Base-by-base conservation (phyloP, 768 basidiomycete species). In the Serendipita indica region DNA sequence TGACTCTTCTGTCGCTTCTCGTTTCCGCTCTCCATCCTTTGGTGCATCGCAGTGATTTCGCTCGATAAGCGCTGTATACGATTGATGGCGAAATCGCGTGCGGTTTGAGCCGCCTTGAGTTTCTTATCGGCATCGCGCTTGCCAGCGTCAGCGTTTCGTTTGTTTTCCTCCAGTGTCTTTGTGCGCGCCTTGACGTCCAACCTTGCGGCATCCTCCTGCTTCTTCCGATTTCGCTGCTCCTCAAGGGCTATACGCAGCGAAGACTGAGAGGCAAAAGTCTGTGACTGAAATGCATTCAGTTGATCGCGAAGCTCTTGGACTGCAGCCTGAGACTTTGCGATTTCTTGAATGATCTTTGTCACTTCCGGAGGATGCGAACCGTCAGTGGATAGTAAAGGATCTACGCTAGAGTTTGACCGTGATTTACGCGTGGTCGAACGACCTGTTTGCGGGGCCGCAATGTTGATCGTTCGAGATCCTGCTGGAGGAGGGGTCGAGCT, bases 81-180 rank as follows among this genome's bases (percentile, higher is more conserved):
- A 64, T 75, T 76, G 20, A 69, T 73, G 0, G 84, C 78, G 58
- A 75, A 81, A 65, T 87, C 83, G 33, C 84, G 79, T 61, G 77
- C 72, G 39, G 67, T 74, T 67, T 82, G 81, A 14, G 79, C 81
- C n/a, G 76, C 74, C 65, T 82, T 86, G 60, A 93, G 75, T 64
- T 83, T 83, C 74, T 88, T 91, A 71, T 98, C 94, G 3, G 85
- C 89, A 46, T 97, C 93, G 43, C 82, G 78, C 67, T 82, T 86
- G 57, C 75, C 70, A 56, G 79, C 74, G 70, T 99, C 96, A 10
- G 91, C 89, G 28, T 74, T 74, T 32, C 94, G 83, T 70, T 84
- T 87, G 58, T 80, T 73, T 68, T 99, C 94, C 64, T 99, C 94
- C 2, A 97, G 73, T 2, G 75, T 69, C 71, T 93, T 94, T 49